Evolutionary conservation across 805 yeast genomes (phyloP).

Genomic region (Zygosaccharomyces kombuchaensis): DNA sequence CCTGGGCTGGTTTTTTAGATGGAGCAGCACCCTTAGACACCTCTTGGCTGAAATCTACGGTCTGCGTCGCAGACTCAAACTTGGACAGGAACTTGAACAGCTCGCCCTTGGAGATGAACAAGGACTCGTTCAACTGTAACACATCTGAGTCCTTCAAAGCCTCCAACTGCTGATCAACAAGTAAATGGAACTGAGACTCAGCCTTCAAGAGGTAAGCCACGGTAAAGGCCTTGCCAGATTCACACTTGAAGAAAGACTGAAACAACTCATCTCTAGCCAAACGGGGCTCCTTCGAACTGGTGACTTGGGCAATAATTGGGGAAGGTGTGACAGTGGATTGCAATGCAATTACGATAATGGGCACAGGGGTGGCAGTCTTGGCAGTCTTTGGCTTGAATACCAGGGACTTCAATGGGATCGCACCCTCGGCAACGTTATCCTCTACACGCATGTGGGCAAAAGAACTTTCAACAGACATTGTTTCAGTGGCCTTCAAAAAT

Average conservation of each 20-base stretch:
- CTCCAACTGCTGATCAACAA: constrained; percentile 35
- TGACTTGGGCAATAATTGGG: constrained; percentile 56
- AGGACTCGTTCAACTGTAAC: constrained; percentile 27
- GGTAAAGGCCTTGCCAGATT: constrained; percentile 31
- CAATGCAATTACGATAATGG: constrained; percentile 75
- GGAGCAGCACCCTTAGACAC: constrained; percentile 39
- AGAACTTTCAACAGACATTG: constrained; percentile 65
- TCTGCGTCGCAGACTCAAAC: constrained; percentile 36
- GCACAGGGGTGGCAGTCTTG: constrained; percentile 71
- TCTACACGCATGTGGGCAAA: constrained; percentile 63
- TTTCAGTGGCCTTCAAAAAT: not conserved
- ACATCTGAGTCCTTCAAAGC: constrained; percentile 36
- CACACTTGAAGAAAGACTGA: constrained; percentile 43
- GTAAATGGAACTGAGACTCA: constrained; percentile 26
- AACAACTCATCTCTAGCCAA: constrained; percentile 81
- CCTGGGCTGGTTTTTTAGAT: constrained; percentile 28
- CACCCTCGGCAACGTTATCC: constrained; percentile 42
- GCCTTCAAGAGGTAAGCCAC: constrained; percentile 39
- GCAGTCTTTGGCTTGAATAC: constrained; percentile 92
- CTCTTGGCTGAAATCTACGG: constrained; percentile 49
- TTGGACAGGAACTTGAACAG: constrained; percentile 35
- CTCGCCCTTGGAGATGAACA: constrained; percentile 28
- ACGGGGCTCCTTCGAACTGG: constrained; percentile 78
- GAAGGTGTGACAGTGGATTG: constrained; percentile 67
- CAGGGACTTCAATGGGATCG: constrained; percentile 62